Conservation (phyloP, 805 yeast species). For the Candida insectalens region DNA sequence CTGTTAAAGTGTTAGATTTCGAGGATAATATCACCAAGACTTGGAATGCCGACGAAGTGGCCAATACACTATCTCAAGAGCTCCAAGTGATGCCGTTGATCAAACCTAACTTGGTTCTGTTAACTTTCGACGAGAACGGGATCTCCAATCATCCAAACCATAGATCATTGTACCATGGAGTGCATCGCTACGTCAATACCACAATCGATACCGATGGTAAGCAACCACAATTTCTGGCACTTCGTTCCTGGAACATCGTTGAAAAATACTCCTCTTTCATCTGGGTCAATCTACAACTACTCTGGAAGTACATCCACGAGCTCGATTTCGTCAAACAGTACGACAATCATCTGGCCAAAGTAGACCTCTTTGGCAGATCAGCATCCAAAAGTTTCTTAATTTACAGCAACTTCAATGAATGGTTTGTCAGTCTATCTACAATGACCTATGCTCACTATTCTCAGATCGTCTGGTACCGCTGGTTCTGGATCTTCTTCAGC, state of each 20-base stretch:
- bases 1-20: constrained; percentile 40
- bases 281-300: constrained; percentile 27
- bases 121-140: constrained; percentile 79
- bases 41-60: constrained; percentile 49
- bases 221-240: constrained; percentile 12
- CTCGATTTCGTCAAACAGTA: not conserved
- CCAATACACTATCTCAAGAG: constrained; percentile 23
- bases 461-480: constrained; percentile 94
- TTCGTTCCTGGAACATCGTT: constrained; percentile 23
- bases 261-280: constrained; percentile 42
- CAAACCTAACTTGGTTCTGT: constrained; percentile 27
- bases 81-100: constrained; percentile 8
- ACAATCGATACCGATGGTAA: constrained; percentile 3
- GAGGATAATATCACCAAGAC: constrained; percentile 57
- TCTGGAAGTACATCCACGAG: constrained; percentile 16
- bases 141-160: constrained; percentile 89
- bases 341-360: not conserved
- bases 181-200: constrained; percentile 22
- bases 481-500: constrained; percentile 74
- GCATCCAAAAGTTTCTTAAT: constrained; percentile 23
- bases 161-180: constrained; percentile 48
- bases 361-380: no score
- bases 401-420: constrained; percentile 28
- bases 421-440: constrained; percentile 44
- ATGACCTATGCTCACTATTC: constrained; percentile 78